These are phyloP conservation scores for Curvularia eragrostidis DNA, from an alignment of 2,329 filamentous ascomycete species.

Conservation along the genomic window DNA sequence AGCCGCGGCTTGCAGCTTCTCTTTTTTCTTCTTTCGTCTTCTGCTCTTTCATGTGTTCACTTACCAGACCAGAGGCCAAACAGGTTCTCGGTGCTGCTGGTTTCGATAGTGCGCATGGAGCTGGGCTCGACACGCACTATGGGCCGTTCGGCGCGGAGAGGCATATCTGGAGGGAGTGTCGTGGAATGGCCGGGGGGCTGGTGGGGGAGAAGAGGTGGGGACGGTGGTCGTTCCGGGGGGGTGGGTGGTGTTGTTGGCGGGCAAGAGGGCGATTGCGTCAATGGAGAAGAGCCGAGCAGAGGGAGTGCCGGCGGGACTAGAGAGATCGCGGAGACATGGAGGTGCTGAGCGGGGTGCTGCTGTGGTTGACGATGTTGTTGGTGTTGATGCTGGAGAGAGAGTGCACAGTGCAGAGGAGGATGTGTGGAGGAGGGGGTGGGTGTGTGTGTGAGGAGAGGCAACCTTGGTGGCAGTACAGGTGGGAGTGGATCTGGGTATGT, in stretches of 20 bases:
- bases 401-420: not conserved
- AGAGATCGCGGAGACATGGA: constrained; percentile 31
- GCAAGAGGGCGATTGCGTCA: constrained; percentile 31
- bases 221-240: constrained; percentile 19
- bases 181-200: constrained; percentile 3
- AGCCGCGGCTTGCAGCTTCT: not conserved
- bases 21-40: not conserved
- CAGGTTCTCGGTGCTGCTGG: constrained; percentile 87
- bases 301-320: constrained; percentile 31
- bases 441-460: constrained; percentile 4
- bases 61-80: constrained; percentile 97
- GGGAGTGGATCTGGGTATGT: constrained; percentile 31
- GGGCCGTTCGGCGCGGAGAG: constrained; percentile 80
- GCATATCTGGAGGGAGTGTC: constrained; percentile 65
- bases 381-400: not conserved
- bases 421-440: constrained; percentile 7
- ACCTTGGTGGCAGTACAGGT: constrained; percentile 13
- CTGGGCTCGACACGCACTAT: constrained; percentile 91
- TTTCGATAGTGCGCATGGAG: constrained; percentile 94
- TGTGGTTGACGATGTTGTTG: not conserved
- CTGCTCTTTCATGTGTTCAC: constrained; percentile 49
- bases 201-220: constrained; percentile 6
- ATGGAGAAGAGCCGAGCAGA: constrained; percentile 26
- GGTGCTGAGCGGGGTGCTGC: no score
- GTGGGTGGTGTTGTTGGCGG: constrained; percentile 19